Evolutionary conservation across 352 stramenopile species (phyloP).

Genomic region (Phytophthora nicotianae): DNA sequence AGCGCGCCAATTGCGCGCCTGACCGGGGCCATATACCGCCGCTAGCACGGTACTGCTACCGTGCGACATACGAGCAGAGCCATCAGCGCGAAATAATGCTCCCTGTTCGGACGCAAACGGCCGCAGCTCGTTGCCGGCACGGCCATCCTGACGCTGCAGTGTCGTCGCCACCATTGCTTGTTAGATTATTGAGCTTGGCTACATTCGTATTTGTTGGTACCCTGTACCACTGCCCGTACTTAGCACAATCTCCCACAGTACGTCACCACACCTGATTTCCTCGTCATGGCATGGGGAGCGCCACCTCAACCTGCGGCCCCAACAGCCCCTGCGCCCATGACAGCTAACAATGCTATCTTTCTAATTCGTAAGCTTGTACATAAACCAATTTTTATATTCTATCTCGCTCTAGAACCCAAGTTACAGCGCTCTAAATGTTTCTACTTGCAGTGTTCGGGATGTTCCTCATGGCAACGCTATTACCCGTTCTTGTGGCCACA

Average conservation of each 20-base stretch:
- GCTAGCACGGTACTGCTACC: slow-evolving; percentile 76
- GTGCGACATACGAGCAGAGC: slow-evolving; percentile 79
- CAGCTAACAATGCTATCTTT: slow-evolving; percentile 70
- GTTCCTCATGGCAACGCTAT: slow-evolving; percentile 70
- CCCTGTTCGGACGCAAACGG: slow-evolving; percentile 78
- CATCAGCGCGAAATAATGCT: slow-evolving; percentile 79
- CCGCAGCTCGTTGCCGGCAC: slow-evolving; percentile 75
- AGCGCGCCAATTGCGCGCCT: slow-evolving; percentile 72
- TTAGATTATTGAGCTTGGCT: slow-evolving; percentile 9
- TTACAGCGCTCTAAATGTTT: slow-evolving; percentile 14
- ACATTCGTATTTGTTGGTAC: slow-evolving; percentile 17
- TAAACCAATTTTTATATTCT: neutral
- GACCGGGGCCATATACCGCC: slow-evolving; percentile 76
- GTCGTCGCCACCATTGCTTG: slow-evolving; percentile 49
- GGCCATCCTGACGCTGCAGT: slow-evolving; percentile 62
- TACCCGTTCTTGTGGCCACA: slow-evolving; percentile 59
- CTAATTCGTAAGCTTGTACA: slow-evolving; percentile 55
- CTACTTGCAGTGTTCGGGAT: slow-evolving; percentile 56
- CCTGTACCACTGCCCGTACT: slow-evolving; percentile 21
- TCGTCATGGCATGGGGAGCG: slow-evolving; percentile 26
- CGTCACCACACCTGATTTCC: slow-evolving; percentile 21
- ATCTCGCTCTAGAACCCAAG: slow-evolving; percentile 9
- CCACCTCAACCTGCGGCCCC: slow-evolving; percentile 18
- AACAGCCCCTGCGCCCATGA: slow-evolving; percentile 36
- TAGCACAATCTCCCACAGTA: neutral